Base-by-base conservation (phyloP, 1,139 yeast genomes). In the Taiozyma sp. region DNA sequence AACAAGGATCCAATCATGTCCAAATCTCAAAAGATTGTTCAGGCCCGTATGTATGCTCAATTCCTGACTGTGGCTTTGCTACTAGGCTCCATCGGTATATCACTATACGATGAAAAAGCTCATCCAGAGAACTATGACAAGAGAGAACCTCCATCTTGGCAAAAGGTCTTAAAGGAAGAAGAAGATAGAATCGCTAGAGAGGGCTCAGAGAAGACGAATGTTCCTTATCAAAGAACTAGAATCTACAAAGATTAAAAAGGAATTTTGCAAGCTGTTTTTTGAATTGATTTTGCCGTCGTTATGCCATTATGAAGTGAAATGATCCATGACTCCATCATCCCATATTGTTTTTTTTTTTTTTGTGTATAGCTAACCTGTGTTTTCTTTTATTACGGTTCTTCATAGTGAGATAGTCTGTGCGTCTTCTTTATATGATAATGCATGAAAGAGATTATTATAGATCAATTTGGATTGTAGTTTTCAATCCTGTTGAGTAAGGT, bases 41-140 rank as follows among this genome's bases (percentile, higher is more conserved):
- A 88, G 68, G 96, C 97, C 30, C 85, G 97, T 79, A 89, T 89
- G 84, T 88, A 88, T 66, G 97, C 97, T 9, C 97, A 89, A 69
- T 90, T 87, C 55, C 71, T 88, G 53, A 83, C 91, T 2, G 85
- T 85, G 52, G 74, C 78, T 10, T 72, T 86, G 54, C 71, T 85
- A 58, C 70, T 86, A 56, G 84, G 81, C 39, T 80, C 90, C 3
- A 74, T 85, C 58, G 79, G 83, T 46, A 72, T 85, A 60, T 74
- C 83, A 42, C 73, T 81, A 70, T 81, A 78, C 58, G 91, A 85
- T 62, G 81, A 79, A 57, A 80, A 81, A 60, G 60, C 68, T 56
- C 68, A 67, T 55, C 72, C 73, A 54, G 65, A 78, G 71, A 60
- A 75, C 66, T 56, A 65, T 62, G 58, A 67, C 46, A 56, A 60